Evolutionary conservation across 768 basidiomycete genomes (phyloP), one percentile per base, ranked within the genome.

Genomic region (Lentinula boryana): DNA sequence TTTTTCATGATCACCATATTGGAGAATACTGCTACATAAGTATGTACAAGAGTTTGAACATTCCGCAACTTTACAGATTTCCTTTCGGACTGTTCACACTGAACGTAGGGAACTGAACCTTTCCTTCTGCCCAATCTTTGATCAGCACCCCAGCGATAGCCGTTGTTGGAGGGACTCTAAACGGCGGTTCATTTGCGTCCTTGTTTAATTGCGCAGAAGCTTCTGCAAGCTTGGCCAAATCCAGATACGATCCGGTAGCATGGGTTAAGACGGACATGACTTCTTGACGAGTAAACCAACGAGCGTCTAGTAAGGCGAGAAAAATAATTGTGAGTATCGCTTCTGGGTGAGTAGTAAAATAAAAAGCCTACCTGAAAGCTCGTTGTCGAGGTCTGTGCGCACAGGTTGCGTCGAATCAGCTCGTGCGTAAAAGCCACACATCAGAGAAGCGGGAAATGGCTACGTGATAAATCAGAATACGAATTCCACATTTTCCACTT

Each of bases 401-500:
- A 98, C 88, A 5, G 84, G 82, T 67, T 93, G 79, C 4, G 82
- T 77, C 1, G 87, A 77, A 75, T 87, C 91, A 8, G 84, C 95
- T 46, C 83, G 80, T 2, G 88, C 93, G 68, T 89, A 94, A 70
- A 90, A 93, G 13, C 95, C 95, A 8, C 93, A 80, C 95, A 97
- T 95, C 43, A 95, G 76, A 70, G 85, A 93, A 13, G 93, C 84
- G 7, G 95, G 95, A 75, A 85, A 96, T 2, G 95, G 95, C 95
- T 95, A 67, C 13, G 56, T 4, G 16, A 40, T 48, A 44, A 51
- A 62, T 60, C 57, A 55, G 43, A 40, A 18, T 55, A 27, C 27
- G 27, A 27, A 16, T 52, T 27, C 38, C 9, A 40, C 23, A 40
- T 31, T 2, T 27, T 7, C 44, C 2, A 33, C 23, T 38, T 31